These are phyloP conservation scores for Trypanosoma conorhini DNA, from an alignment of 208 protist species.

Conservation along the genomic window DNA sequence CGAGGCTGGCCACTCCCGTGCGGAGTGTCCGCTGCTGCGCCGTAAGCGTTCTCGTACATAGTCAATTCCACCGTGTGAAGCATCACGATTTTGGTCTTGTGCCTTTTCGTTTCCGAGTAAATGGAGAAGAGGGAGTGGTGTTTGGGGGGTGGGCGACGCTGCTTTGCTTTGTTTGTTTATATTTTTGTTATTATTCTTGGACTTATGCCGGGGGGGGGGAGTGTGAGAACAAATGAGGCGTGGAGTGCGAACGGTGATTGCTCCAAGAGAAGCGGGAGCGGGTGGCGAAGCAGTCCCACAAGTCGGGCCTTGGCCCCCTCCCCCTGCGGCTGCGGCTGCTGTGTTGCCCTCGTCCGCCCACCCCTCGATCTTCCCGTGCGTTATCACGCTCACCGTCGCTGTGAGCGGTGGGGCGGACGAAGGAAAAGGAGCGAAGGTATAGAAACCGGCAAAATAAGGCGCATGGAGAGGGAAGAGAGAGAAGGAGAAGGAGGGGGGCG, in stretches of 20 bases:
- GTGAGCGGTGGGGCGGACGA: not conserved
- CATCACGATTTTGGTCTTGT: not conserved
- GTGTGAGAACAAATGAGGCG: too few species aligned
- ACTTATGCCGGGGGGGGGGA: too few species aligned
- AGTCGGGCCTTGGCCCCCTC: not conserved
- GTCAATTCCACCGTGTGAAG: not conserved
- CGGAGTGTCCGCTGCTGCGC: constrained; percentile 66
- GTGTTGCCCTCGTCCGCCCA: not conserved
- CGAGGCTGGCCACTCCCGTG: constrained; percentile 64
- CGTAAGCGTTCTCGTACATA: constrained; percentile 59
- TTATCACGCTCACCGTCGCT: not conserved
- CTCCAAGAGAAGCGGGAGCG: too few species aligned
- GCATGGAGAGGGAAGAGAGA: too few species aligned
- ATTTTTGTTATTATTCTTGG: too few species aligned
- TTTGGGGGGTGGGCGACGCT: not conserved
- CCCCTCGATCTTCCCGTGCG: not conserved
- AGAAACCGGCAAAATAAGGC: not conserved
- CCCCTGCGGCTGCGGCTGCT: not conserved
- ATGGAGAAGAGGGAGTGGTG: not conserved
- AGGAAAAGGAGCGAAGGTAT: not conserved
- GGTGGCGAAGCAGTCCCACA: too few species aligned
- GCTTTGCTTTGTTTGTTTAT: too few species aligned
- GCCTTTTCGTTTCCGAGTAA: not conserved
- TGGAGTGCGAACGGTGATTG: too few species aligned
- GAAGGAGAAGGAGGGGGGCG: not conserved